Evolutionary conservation across 106 monocot genomes (phyloP), one percentile per base, ranked within the genome.

Genomic region (Chionographis japonica): DNA sequence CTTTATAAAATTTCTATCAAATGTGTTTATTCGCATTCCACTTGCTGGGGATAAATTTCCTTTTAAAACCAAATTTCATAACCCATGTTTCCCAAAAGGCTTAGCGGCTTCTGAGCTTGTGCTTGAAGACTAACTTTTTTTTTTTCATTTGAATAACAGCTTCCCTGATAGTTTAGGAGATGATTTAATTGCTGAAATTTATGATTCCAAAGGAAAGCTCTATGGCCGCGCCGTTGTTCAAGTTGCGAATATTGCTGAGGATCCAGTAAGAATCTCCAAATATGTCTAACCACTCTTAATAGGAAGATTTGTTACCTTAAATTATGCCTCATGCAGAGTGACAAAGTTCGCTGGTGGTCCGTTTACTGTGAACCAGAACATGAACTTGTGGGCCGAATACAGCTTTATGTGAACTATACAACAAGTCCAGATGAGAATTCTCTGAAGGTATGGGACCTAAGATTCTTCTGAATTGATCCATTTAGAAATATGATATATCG

Each of bases 101-200:
- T 46, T 5, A 46, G 46, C 27, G 1, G 27, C 27, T 46, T 46
- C 46, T 46, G 46, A 6, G 46, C 46, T 46, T 46, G 9, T 1
- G 46, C 46, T 46, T 5, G 46, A 46, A 46, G 46, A 46, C 5
- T 10, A 46, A 6, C 5, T 46, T 46, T 46, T 46, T 46, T 46
- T 46, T 46, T 46, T 10, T 10, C 46, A 46, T 46, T 46, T 46
- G 46, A 64, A 72, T 65, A 68, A 46, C 87, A 98, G 97, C 73
- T 98, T 98, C 67, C 97, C 97, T 56, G 97, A 98, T 75, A 90
- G 92, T 79, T 65, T 90, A 59, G 87, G 97, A 39, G 97, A 98
- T 82, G 92, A 93, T 77, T 78, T 98, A 49, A 92, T 87, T 56
- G 69, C 93, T 66, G 92, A 92, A 79, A 76, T 98, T 15, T 83